Conservation (phyloP, 257 asterid species). For the Capsicum pubescens region DNA sequence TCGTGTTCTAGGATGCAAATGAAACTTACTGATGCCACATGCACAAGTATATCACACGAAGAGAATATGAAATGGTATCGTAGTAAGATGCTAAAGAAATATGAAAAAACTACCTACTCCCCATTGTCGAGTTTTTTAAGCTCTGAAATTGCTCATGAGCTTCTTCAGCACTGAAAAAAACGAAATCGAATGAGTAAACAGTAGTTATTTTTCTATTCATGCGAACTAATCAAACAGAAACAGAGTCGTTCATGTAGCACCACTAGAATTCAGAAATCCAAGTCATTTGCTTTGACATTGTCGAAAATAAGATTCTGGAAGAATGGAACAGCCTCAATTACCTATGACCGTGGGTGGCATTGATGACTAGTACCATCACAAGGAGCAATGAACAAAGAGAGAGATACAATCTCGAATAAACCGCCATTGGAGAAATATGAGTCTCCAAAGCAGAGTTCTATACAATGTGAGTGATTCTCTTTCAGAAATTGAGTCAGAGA, state of each 20-base stretch:
- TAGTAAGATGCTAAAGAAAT: not conserved
- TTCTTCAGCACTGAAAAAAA: conserved; percentile 43
- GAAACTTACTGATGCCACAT: not conserved
- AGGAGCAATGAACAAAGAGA: conserved; percentile 44
- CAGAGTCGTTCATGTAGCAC: not conserved
- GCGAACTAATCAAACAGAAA: not conserved
- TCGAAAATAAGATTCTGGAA: conserved; percentile 7
- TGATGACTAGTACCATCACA: conserved; percentile 40
- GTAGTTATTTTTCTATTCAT: not conserved
- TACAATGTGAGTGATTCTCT: not conserved
- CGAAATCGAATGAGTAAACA: not conserved
- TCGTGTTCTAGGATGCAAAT: not conserved
- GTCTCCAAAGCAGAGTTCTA: not conserved
- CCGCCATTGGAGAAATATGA: conserved; percentile 50
- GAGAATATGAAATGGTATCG: not conserved
- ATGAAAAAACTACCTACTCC: conserved; percentile 46
- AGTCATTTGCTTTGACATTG: conserved; percentile 3
- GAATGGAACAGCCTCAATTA: conserved; percentile 30
- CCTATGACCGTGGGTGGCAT: conserved; percentile 52
- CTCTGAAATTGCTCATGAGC: conserved; percentile 36
- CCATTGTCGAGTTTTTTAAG: conserved; percentile 58
- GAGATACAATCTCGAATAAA: conserved; percentile 34
- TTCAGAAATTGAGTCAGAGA: conserved; percentile 37
- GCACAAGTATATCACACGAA: not conserved
- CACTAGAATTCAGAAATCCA: not conserved